Base-by-base conservation (phyloP, 306 rosid genomes). In the Medicago ruthenica region DNA sequence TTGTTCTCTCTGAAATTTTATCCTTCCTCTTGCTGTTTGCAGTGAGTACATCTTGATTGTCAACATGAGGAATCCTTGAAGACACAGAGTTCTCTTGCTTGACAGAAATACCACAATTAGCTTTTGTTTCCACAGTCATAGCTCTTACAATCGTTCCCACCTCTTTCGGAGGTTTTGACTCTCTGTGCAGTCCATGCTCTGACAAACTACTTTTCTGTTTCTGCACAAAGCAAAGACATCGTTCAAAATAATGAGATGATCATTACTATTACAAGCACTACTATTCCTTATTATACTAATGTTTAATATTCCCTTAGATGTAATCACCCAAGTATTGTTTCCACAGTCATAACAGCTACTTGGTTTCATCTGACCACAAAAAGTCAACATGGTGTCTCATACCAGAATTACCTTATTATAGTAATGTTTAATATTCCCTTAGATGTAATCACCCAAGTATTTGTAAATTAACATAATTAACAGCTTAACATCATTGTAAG, bases 221-320 rank as follows among this genome's bases (percentile, higher is more conserved):
- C 96, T 88, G 92, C 89, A 84, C 50, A 82, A 54, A 62, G 61
- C 36, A 57, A 85, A 15, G 84, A 65, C 22, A 55, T 40, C n/a
- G 1, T 76, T 73, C 8, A 41, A 67, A 74, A 60, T 12, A 66
- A 61, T 8, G 62, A 66, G 60, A 54, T 47, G 24, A 57, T 22
- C 13, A 55, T 67, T 36, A 63, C 16, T 21, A 54, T 67, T 36
- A 54, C 68, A 0, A 27, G 31, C 31, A 27, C 4, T 27, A 3
- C 31, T 27, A 4, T 27, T 2, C 3, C 27, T 61, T 41, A 17
- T 11, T 39, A 62, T 61, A n/a, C 14, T 12, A 13, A 53, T 63
- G 20, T 69, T 70, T 34, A 61, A 70, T 36, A 21, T 62, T 45
- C 51, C 39, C 70, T 68, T 51, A 59, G 54, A 41, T 62, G 21